phyloP scores from a whole-genome alignment of 495 filamentous ascomycete genomes.

The Lophium mytilinum region DNA sequence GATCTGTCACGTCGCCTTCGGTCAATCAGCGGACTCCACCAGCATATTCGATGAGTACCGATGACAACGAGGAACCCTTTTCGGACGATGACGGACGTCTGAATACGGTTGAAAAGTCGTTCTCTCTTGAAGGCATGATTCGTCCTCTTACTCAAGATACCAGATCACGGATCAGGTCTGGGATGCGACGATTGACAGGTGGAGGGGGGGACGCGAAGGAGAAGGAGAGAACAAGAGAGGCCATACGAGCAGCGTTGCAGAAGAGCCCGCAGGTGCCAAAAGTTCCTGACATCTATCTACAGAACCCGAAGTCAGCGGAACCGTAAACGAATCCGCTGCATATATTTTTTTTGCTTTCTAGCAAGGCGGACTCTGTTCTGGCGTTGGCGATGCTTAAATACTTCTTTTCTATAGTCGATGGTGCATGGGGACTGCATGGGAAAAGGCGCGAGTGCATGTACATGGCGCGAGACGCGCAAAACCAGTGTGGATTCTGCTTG shows the following conservation, averaged over 20 bases:
- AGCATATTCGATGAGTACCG: constrained; percentile 14
- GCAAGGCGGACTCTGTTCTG: too few species aligned
- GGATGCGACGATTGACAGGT: constrained; percentile 29
- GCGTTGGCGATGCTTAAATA: too few species aligned
- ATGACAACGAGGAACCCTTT: constrained; percentile 31
- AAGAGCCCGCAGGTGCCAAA: constrained; percentile 37
- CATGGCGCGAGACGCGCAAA: neutral
- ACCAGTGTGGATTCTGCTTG: neutral
- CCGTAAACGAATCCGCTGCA: constrained; percentile 5
- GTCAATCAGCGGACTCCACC: constrained; percentile 19
- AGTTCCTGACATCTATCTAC: constrained; percentile 32
- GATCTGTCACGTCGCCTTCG: constrained; percentile 33
- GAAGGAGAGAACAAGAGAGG: constrained; percentile 23
- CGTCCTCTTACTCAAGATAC: constrained; percentile 24
- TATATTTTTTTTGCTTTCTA: too few species aligned
- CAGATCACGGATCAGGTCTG: constrained; percentile 19
- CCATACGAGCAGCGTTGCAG: constrained; percentile 17
- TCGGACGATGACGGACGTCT: constrained; percentile 33
- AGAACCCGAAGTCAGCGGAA: constrained; percentile 27
- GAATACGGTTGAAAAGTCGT: constrained; percentile 2
- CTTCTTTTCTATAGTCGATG: too few species aligned
- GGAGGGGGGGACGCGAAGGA: constrained; percentile 26
- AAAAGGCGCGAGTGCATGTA: constrained; percentile 2
- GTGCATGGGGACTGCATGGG: neutral
- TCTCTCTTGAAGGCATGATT: constrained; percentile 24